Conservation (phyloP, 2,329 filamentous ascomycete species). For the Cercospora sesami region DNA sequence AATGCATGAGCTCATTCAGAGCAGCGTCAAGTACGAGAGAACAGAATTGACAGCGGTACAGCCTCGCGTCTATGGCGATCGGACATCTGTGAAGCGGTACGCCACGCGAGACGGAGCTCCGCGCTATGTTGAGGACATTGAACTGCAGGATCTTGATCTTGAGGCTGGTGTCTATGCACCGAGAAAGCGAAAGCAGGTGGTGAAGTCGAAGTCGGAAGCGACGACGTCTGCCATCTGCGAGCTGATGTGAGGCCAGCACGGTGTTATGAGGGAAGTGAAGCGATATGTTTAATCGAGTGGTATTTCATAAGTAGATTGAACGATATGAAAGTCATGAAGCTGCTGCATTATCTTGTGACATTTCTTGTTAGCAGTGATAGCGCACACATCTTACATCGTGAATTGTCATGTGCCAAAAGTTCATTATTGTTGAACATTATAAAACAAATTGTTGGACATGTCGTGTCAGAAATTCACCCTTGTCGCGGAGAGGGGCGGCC, state of each 20-base stretch:
- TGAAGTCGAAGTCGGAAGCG: background rate
- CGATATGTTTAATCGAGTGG: background rate
- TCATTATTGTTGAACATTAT: background rate
- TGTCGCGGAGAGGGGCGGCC: background rate
- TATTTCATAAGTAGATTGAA: background rate
- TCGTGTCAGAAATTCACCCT: background rate
- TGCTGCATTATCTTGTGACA: background rate
- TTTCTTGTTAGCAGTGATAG: background rate
- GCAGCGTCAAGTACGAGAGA: background rate
- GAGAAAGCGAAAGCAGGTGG: background rate
- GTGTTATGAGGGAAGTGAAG: background rate
- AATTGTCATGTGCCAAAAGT: background rate
- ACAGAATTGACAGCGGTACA: background rate
- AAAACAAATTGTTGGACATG: background rate
- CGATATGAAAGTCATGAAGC: background rate
- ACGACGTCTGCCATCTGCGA: background rate
- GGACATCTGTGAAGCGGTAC: background rate
- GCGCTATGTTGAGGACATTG: background rate
- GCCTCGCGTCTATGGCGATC: background rate
- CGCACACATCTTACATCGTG: background rate
- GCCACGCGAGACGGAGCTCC: background rate
- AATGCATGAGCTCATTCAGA: conserved; percentile 8
- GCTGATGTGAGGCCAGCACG: background rate
- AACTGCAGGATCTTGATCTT: background rate
- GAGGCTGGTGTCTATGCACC: background rate